Conservation (phyloP, 129 eudicot genomes). For the Pittosporum tobira region DNA sequence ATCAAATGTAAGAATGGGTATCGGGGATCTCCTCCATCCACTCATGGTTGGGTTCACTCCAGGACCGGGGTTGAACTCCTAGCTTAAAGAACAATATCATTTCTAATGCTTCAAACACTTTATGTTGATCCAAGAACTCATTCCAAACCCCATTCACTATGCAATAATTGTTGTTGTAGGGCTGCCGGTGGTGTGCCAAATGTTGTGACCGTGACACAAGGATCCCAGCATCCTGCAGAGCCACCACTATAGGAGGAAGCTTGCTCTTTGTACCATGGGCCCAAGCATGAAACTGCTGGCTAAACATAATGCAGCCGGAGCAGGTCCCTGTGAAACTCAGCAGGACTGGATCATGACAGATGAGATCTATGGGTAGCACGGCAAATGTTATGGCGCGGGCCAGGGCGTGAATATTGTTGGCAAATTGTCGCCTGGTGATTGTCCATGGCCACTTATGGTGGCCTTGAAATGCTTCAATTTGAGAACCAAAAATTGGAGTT, state of each 20-base stretch:
- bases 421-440: conserved; percentile 63
- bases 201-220: conserved; percentile 64
- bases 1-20: too few relatives aligned
- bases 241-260: conserved; percentile 57
- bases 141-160: conserved; percentile 93
- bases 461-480: conserved; percentile 89
- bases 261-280: conserved; percentile 79
- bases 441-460: conserved; percentile 96
- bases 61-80: conserved; percentile 74
- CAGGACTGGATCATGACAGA: conserved; percentile 37
- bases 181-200: conserved; percentile 69
- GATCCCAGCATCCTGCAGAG: conserved; percentile 56
- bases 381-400: conserved; percentile 47
- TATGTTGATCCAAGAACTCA: conserved; percentile 46
- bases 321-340: conserved; percentile 53
- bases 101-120: conserved; percentile 70
- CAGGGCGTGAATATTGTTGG: conserved; percentile 74
- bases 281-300: conserved; percentile 96
- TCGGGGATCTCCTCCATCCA: conserved; percentile 71
- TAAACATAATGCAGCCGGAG: conserved; percentile 88
- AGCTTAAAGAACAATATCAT: conserved; percentile 62
- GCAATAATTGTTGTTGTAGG: conserved; percentile 69
- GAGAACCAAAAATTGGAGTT: conserved; percentile 69
- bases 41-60: conserved; percentile 66
- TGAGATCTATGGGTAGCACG: conserved; percentile 49